These are phyloP conservation scores for Podospora pseudocomata DNA, from an alignment of 495 filamentous ascomycete genomes.

Conservation along the genomic window DNA sequence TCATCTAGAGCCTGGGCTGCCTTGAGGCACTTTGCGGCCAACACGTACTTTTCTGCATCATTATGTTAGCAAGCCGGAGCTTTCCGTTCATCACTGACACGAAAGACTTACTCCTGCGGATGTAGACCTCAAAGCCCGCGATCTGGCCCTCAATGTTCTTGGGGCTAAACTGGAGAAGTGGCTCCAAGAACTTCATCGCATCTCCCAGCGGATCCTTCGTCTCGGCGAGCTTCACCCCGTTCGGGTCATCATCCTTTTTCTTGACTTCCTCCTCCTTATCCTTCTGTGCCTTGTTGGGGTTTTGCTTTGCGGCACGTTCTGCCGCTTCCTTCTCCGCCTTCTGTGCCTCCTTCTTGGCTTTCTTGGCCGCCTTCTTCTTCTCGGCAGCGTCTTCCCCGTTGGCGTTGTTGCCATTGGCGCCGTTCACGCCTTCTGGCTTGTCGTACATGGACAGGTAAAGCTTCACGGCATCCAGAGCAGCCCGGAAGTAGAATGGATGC, in stretches of 20 bases:
- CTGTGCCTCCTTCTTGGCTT: constrained; percentile 88
- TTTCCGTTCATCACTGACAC: neutral
- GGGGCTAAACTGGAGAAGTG: constrained; percentile 76
- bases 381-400: constrained; percentile 63
- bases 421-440: constrained; percentile 61
- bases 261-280: constrained; percentile 51
- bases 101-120: constrained; percentile 64
- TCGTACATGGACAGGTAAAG: constrained; percentile 79
- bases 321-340: constrained; percentile 78
- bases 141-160: constrained; percentile 77
- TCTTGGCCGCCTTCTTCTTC: constrained; percentile 90
- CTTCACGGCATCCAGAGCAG: constrained; percentile 77
- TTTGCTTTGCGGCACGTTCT: constrained; percentile 66
- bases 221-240: constrained; percentile 69
- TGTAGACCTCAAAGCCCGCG: constrained; percentile 84
- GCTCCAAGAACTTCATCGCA: constrained; percentile 79
- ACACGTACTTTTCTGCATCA: constrained; percentile 67
- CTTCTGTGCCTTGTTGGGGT: constrained; percentile 60
- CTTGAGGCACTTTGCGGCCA: constrained; percentile 80
- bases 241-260: constrained; percentile 86
- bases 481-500: constrained; percentile 87
- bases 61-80: constrained; percentile 23
- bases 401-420: constrained; percentile 44
- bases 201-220: constrained; percentile 80
- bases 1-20: constrained; percentile 66